phyloP scores from a whole-genome alignment of 805 yeast species.

The Metschnikowia amazonensis region DNA sequence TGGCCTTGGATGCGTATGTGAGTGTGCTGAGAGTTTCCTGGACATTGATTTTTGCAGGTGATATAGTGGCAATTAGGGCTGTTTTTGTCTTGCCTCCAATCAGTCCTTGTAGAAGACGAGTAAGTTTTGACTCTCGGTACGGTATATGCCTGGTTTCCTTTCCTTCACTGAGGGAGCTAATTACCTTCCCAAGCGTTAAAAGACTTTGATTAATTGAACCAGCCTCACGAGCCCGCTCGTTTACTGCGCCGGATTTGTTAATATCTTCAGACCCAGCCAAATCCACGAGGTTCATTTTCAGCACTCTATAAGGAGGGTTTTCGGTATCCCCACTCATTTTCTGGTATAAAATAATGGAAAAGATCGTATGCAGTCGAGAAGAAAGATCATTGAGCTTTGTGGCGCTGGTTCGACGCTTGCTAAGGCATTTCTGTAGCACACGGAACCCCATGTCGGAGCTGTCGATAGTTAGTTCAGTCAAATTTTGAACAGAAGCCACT shows the following conservation, averaged over 20 bases:
- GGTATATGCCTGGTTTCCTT: slow-evolving; percentile 60
- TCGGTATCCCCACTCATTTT: slow-evolving; percentile 34
- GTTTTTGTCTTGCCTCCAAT: slow-evolving; percentile 89
- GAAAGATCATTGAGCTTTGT: slow-evolving; percentile 73
- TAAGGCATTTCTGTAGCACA: slow-evolving; percentile 53
- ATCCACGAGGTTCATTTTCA: slow-evolving; percentile 83
- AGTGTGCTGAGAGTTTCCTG: slow-evolving; percentile 83
- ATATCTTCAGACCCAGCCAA: slow-evolving; percentile 95
- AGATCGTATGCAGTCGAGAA: slow-evolving; percentile 74
- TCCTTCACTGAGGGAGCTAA: slow-evolving; percentile 48
- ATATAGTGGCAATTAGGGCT: slow-evolving; percentile 79
- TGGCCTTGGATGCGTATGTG: slow-evolving; percentile 85
- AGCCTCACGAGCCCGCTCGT: slow-evolving; percentile 87
- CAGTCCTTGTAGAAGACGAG: slow-evolving; percentile 71
- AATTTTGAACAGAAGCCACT: slow-evolving; percentile 55
- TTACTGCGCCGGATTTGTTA: slow-evolving; percentile 78
- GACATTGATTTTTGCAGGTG: slow-evolving; percentile 73
- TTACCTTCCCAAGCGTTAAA: slow-evolving; percentile 83
- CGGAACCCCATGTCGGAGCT: slow-evolving; percentile 55
- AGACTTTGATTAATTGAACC: slow-evolving; percentile 89
- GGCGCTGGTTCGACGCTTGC: slow-evolving; percentile 60
- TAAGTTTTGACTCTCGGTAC: slow-evolving; percentile 76
- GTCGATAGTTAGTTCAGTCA: slow-evolving; percentile 57
- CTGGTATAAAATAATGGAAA: slow-evolving; percentile 54
- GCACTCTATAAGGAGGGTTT: slow-evolving; percentile 30